These are phyloP conservation scores for Parachlorella kessleri DNA, from an alignment of 139 green algal species.

Conservation along the genomic window DNA sequence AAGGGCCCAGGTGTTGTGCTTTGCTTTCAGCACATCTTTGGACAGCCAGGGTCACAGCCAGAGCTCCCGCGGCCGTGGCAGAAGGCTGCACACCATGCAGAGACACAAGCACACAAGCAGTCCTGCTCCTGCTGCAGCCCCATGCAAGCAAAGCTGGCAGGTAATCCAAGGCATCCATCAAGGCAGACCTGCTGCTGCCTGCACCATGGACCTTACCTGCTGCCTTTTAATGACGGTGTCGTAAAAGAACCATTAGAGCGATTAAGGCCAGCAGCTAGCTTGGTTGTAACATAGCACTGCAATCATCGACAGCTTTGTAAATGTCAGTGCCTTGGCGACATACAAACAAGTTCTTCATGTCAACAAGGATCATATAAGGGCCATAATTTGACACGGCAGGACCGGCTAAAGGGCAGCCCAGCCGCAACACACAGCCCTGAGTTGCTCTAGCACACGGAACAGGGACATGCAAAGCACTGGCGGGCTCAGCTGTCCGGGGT, in stretches of 20 bases:
- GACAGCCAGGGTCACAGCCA: slow-evolving; percentile 24
- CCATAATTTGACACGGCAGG: slow-evolving; percentile 41
- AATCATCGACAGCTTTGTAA: too few relatives aligned
- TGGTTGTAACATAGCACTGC: too few relatives aligned
- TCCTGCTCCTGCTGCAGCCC: background rate
- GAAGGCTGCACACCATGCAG: slow-evolving; percentile 16
- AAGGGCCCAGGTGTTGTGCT: slow-evolving; percentile 26
- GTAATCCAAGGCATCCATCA: too few relatives aligned
- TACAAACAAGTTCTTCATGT: too few relatives aligned
- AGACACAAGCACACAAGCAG: too few relatives aligned
- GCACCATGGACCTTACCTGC: too few relatives aligned
- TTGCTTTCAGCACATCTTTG: slow-evolving; percentile 33
- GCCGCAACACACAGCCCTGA: slow-evolving; percentile 38
- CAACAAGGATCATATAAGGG: too few relatives aligned
- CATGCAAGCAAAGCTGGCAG: background rate
- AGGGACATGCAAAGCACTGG: slow-evolving; percentile 47
- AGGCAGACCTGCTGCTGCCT: too few relatives aligned
- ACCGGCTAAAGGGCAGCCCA: slow-evolving; percentile 8
- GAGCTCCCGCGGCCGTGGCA: slow-evolving; percentile 31
- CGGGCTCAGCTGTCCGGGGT: slow-evolving; percentile 48
- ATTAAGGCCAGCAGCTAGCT: too few relatives aligned
- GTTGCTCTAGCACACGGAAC: slow-evolving; percentile 45
- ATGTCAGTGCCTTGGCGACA: too few relatives aligned
- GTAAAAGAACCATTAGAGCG: too few relatives aligned
- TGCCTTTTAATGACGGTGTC: too few relatives aligned